Percentiles rank a stretch among this genome's conserved stretches.
phyloP scores from a whole-genome alignment of 2,329 filamentous ascomycete genomes.

The Xylaria arbuscula region DNA sequence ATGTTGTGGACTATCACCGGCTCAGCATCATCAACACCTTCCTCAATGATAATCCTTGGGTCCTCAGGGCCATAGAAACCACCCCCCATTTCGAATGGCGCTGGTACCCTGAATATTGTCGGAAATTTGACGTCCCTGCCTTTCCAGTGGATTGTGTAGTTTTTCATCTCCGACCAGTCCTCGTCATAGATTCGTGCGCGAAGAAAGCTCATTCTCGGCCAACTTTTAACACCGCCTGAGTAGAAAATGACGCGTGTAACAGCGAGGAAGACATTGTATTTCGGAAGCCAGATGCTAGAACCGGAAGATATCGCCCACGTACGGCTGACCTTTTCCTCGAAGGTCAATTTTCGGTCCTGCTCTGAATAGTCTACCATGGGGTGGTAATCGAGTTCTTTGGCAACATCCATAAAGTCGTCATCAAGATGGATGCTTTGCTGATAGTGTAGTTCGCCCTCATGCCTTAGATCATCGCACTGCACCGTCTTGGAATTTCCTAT shows the following conservation, averaged over 20 bases:
- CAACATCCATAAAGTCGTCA: neutral
- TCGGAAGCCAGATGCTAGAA: neutral
- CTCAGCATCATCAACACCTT: neutral
- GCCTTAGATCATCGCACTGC: neutral
- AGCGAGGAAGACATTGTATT: neutral
- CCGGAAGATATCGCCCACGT: neutral
- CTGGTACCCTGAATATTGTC: neutral
- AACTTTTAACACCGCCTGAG: neutral
- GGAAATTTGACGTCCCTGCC: neutral
- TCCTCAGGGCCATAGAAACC: neutral
- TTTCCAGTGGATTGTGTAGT: neutral
- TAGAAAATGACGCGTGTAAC: neutral
- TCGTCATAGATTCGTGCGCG: neutral
- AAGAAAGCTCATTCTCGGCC: neutral
- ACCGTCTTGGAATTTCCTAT: neutral
- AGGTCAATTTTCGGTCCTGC: neutral
- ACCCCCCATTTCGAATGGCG: neutral
- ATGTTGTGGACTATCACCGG: neutral
- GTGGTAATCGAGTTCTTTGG: neutral
- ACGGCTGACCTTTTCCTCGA: neutral
- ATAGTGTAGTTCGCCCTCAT: neutral
- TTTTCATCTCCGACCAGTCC: neutral
- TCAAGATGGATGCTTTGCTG: neutral
- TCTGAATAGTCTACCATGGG: neutral
- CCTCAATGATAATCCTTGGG: neutral